These are phyloP conservation scores for Tolypocladium cylindrosporum DNA, from an alignment of 2,329 filamentous ascomycete genomes.

Conservation along the genomic window DNA sequence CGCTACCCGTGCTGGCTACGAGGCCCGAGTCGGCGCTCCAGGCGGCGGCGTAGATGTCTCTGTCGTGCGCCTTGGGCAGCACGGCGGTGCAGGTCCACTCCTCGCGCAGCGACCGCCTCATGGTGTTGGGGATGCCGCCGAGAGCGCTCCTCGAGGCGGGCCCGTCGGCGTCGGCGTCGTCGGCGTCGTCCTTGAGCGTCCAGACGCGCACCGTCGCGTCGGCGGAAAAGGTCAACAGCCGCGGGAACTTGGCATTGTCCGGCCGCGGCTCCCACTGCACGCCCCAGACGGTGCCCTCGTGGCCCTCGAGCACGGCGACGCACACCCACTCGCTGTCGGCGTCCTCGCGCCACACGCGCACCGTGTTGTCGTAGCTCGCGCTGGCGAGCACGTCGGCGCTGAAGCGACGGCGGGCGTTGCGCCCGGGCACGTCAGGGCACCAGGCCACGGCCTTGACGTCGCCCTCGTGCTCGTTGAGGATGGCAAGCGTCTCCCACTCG, in stretches of 20 bases:
- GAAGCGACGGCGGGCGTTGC: slow-evolving; percentile 35
- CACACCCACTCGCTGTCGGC: slow-evolving; percentile 86
- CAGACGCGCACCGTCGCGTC: slow-evolving; percentile 74
- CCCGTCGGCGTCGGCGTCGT: slow-evolving; percentile 12
- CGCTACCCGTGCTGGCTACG: slow-evolving; percentile 81
- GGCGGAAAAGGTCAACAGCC: slow-evolving; percentile 77
- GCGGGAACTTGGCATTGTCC: slow-evolving; percentile 34
- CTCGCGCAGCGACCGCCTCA: slow-evolving; percentile 69
- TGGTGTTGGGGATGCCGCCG: slow-evolving; percentile 75
- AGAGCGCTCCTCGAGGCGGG: slow-evolving; percentile 29
- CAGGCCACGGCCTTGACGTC: slow-evolving; percentile 93
- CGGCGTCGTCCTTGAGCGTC: slow-evolving; percentile 49
- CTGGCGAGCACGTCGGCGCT: slow-evolving; percentile 69
- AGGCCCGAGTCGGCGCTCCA: slow-evolving; percentile 75
- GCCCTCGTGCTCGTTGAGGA: slow-evolving; percentile 86
- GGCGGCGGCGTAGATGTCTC: slow-evolving; percentile 73
- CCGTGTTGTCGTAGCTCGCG: slow-evolving; percentile 89
- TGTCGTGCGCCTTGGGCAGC: slow-evolving; percentile 66
- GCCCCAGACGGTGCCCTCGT: slow-evolving; percentile 83
- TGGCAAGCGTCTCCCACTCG: slow-evolving; percentile 93
- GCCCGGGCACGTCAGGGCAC: slow-evolving; percentile 60
- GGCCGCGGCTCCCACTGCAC: slow-evolving; percentile 57
- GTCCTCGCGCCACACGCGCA: slow-evolving; percentile 83
- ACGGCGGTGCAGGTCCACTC: slow-evolving; percentile 70
- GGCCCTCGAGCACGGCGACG: slow-evolving; percentile 69